Percentiles rank a stretch among this genome's conserved stretches.
phyloP scores from a whole-genome alignment of 2,329 filamentous ascomycete genomes.

The Endoconidiophora polonica region DNA sequence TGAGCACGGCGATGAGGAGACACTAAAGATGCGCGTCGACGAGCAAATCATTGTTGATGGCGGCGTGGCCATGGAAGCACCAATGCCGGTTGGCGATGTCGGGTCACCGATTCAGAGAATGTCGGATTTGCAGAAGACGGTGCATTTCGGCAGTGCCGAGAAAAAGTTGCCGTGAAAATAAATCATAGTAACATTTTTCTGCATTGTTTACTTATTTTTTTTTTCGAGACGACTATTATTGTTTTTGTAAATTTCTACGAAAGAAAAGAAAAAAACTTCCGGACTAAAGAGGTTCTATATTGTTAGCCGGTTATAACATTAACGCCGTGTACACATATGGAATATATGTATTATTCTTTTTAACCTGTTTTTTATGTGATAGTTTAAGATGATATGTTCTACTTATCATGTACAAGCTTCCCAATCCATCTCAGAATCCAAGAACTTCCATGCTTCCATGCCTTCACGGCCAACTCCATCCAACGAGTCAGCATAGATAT shows the following conservation, averaged over 20 bases:
- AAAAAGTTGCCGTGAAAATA: slow-evolving; percentile 5
- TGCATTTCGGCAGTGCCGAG: slow-evolving; percentile 11
- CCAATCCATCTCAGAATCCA: slow-evolving; percentile 45
- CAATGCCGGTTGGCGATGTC: slow-evolving; percentile 8
- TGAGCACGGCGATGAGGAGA: slow-evolving; percentile 44
- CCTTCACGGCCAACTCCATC: slow-evolving; percentile 14
- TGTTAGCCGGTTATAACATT: too few relatives aligned
- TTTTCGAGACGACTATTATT: too few relatives aligned
- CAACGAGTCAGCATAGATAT: slow-evolving; percentile 17
- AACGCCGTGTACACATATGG: too few relatives aligned
- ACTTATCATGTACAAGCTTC: slow-evolving; percentile 20
- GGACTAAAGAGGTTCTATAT: too few relatives aligned
- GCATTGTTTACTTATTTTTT: too few relatives aligned
- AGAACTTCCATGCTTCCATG: slow-evolving; percentile 31
- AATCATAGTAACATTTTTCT: neutral
- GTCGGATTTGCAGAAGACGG: slow-evolving; percentile 9
- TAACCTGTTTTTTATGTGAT: too few relatives aligned
- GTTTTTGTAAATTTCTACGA: too few relatives aligned
- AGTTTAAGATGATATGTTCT: too few relatives aligned
- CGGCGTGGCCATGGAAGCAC: slow-evolving; percentile 28
- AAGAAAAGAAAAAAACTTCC: too few relatives aligned
- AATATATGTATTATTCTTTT: too few relatives aligned
- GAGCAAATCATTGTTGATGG: slow-evolving; percentile 51
- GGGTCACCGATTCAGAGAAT: slow-evolving; percentile 11
- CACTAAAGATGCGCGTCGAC: slow-evolving; percentile 30